Percentiles rank a stretch among this genome's conserved stretches.
phyloP scores from a whole-genome alignment of 176 grass and related monocot genomes.

The Zea mays region DNA sequence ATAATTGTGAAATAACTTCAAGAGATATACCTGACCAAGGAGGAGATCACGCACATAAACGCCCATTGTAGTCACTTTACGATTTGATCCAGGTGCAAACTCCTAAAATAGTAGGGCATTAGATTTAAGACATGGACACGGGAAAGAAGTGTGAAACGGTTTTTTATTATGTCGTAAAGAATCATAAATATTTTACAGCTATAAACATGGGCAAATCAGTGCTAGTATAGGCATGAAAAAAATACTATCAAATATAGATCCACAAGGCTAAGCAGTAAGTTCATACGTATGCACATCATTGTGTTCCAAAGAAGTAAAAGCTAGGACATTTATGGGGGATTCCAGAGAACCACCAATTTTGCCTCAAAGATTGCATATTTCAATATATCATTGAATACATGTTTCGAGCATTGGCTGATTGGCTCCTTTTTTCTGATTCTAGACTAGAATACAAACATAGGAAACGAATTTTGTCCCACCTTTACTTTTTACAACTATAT shows the following conservation, averaged over 20 bases:
- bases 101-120: conserved; percentile 53
- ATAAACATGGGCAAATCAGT: neutral
- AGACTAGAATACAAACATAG: neutral
- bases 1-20: conserved; percentile 8
- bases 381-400: neutral
- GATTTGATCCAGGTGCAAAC: conserved; percentile 87
- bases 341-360: conserved; percentile 1
- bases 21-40: conserved; percentile 86
- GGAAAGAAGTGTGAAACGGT: neutral
- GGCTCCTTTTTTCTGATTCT: neutral
- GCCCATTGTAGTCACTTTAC: conserved; percentile 86
- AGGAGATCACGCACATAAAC: conserved; percentile 96
- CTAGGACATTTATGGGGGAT: conserved; percentile 18
- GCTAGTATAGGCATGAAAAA: neutral
- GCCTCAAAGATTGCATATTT: neutral
- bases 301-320: conserved; percentile 21
- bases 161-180: conserved; percentile 27
- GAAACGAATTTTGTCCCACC: neutral
- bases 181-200: neutral
- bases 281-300: neutral
- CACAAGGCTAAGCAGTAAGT: conserved; percentile 21
- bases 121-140: neutral
- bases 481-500: conserved; percentile 28
- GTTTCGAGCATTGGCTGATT: neutral
- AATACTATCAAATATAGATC: neutral